phyloP scores from a whole-genome alignment of 345 rosid species.

The Lumnitzera racemosa region DNA sequence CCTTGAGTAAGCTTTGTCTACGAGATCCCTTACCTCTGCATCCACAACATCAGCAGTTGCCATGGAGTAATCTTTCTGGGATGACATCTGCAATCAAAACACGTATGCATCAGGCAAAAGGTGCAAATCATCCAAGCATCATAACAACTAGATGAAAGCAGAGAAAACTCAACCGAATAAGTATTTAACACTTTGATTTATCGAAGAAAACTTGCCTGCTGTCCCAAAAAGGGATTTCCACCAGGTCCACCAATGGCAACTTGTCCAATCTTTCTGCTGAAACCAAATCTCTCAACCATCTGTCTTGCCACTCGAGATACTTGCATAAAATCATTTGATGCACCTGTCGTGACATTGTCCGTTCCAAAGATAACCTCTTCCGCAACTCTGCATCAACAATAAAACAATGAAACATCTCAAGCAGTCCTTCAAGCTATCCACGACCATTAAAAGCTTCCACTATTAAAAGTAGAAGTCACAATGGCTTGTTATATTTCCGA shows the following conservation, averaged over 20 bases:
- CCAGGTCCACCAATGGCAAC: slow-evolving; percentile 91
- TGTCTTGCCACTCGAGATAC: slow-evolving; percentile 99
- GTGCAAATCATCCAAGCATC: not conserved
- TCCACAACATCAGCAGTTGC: slow-evolving; percentile 95
- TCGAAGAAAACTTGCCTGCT: slow-evolving; percentile 28
- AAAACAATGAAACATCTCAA: not conserved
- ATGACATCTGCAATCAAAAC: slow-evolving; percentile 56
- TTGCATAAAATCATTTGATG: slow-evolving; percentile 98
- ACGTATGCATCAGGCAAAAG: not conserved
- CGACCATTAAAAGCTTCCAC: not conserved
- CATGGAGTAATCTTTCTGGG: slow-evolving; percentile 97
- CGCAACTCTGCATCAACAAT: slow-evolving; percentile 49
- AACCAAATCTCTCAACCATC: slow-evolving; percentile 96
- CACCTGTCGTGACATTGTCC: slow-evolving; percentile 97
- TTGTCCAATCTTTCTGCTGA: slow-evolving; percentile 97
- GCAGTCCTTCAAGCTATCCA: too few species aligned
- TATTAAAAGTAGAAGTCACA: not conserved
- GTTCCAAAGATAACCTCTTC: slow-evolving; percentile 91
- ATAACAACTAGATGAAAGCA: too few species aligned
- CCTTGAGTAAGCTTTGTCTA: slow-evolving; percentile 65
- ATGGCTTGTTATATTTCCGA: not conserved
- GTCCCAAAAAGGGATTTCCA: slow-evolving; percentile 97
- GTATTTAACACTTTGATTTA: too few species aligned
- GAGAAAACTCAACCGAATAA: too few species aligned
- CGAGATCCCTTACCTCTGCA: slow-evolving; percentile 83